phyloP scores from a whole-genome alignment of 2,329 filamentous ascomycete species.

The Fusarium avenaceum region DNA sequence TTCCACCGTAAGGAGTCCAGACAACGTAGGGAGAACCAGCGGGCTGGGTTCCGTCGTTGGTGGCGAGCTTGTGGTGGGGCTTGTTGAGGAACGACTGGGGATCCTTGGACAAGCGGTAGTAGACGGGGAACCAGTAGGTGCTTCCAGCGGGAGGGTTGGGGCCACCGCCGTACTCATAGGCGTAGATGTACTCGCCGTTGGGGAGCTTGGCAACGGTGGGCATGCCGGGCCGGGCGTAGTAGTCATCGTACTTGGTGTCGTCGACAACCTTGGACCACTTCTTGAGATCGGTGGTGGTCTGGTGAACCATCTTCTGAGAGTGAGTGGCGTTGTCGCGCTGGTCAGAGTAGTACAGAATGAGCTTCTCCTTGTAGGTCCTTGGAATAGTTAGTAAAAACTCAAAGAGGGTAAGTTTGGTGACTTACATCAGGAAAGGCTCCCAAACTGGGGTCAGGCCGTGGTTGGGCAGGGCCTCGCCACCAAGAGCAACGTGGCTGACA shows the following conservation, averaged over 20 bases:
- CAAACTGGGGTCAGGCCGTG: conserved; percentile 78
- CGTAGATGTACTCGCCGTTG: conserved; percentile 67
- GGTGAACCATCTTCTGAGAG: conserved; percentile 78
- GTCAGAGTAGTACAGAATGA: conserved; percentile 79
- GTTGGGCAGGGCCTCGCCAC: conserved; percentile 70
- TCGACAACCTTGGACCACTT: conserved; percentile 69
- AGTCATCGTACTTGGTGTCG: conserved; percentile 73
- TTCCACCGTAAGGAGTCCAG: conserved; percentile 60
- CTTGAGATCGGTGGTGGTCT: conserved; percentile 69
- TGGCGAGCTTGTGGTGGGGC: conserved; percentile 51
- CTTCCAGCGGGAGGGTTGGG: conserved; percentile 48
- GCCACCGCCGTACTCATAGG: conserved; percentile 72
- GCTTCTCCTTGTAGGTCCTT: conserved; percentile 67
- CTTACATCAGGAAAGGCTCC: conserved; percentile 56
- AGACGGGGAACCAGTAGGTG: conserved; percentile 58
- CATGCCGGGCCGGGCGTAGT: conserved; percentile 77
- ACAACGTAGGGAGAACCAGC: conserved; percentile 60
- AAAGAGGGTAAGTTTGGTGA: not conserved
- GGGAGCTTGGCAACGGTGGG: conserved; percentile 71
- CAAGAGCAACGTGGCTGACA: conserved; percentile 73
- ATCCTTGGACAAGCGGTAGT: conserved; percentile 59
- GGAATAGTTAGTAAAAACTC: not conserved
- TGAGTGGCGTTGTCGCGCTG: conserved; percentile 71
- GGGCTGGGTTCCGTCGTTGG: conserved; percentile 53
- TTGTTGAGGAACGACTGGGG: conserved; percentile 56